Evolutionary conservation across 345 rosid species (phyloP), one percentile per base, ranked within the genome.

Genomic region (Stellera chamaejasme): DNA sequence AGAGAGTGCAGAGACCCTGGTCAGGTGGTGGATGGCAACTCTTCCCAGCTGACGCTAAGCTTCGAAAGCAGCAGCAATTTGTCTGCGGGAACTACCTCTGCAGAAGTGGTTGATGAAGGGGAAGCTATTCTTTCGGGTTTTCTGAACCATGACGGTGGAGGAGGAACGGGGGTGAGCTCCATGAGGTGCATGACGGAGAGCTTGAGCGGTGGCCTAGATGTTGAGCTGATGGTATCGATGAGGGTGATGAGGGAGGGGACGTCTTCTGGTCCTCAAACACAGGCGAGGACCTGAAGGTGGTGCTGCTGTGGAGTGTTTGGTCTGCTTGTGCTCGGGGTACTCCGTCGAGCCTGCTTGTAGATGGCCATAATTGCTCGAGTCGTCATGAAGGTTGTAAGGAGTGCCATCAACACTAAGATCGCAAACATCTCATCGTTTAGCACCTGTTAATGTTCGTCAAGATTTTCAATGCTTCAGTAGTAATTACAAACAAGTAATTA

Each of bases 361-460:
- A 79, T 66, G 10, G 68, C 75, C 64, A 63, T 11, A 0, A 76
- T 77, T 0, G 58, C 45, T 15, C 78, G 80, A 0, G 77, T 71
- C 3, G 84, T 71, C 50, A 79, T 60, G 68, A 70, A 73, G 42
- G 80, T 70, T 27, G 76, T 73, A 47, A 68, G 63, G 28, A 75
- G 74, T 10, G 84, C 84, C 78, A 76, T 73, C 6, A 75, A 54
- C 9, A 79, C 75, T 36, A 73, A 45, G 36, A 76, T 73, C 0
- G 80, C 78, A 52, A 75, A 75, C 64, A 55, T 70, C 63, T 70
- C 78, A 16, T 79, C 80, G 39, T 70, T 73, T 2, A 79, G 66
- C 11, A 75, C 78, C 76, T 75, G 70, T 39, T 56, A 2, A 4
- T 32, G 39, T 32, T 0, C 23, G 23, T 1, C 23, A 19, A 19